These are phyloP conservation scores for Tanacetum coccineum DNA, from an alignment of 129 eudicot species.

Conservation along the genomic window DNA sequence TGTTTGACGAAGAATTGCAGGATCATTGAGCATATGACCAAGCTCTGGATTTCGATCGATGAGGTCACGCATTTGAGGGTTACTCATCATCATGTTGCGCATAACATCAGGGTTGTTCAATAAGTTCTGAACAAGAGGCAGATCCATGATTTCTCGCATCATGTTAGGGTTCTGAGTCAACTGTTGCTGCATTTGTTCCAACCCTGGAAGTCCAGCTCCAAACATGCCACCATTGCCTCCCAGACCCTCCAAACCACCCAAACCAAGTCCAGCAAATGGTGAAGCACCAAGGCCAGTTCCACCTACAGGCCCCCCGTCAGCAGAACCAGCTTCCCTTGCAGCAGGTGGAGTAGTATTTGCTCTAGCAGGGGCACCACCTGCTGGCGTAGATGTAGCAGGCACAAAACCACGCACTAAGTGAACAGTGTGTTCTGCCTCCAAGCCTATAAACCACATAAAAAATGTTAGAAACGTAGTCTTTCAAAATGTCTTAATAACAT, in stretches of 20 bases:
- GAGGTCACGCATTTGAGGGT: conserved; percentile 91
- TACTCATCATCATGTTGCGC: conserved; percentile 76
- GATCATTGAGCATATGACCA: conserved; percentile 85
- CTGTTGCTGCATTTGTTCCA: conserved; percentile 86
- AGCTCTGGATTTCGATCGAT: conserved; percentile 95
- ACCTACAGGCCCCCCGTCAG: conserved; percentile 35
- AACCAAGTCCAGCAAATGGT: conserved; percentile 71
- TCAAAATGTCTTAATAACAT: conserved; percentile 7
- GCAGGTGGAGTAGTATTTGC: conserved; percentile 32
- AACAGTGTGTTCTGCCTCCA: conserved; percentile 73
- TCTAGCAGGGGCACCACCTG: conserved; percentile 32
- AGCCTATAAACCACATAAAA: conserved; percentile 41
- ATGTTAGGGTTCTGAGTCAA: conserved; percentile 75
- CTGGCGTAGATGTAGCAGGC: conserved; percentile 40
- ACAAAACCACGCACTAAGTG: conserved; percentile 76
- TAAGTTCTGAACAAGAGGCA: conserved; percentile 72
- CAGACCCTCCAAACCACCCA: conserved; percentile 38
- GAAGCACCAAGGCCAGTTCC: conserved; percentile 50
- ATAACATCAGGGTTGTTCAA: conserved; percentile 81
- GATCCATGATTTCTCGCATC: conserved; percentile 85
- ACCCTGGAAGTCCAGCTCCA: conserved; percentile 71
- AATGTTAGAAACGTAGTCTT: conserved; percentile 3
- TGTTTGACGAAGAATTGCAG: conserved; percentile 74
- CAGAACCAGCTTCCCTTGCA: conserved; percentile 31
- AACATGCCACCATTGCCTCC: conserved; percentile 65